These are phyloP conservation scores for Murraya paniculata DNA, from an alignment of 345 rosid species.

Conservation along the genomic window DNA sequence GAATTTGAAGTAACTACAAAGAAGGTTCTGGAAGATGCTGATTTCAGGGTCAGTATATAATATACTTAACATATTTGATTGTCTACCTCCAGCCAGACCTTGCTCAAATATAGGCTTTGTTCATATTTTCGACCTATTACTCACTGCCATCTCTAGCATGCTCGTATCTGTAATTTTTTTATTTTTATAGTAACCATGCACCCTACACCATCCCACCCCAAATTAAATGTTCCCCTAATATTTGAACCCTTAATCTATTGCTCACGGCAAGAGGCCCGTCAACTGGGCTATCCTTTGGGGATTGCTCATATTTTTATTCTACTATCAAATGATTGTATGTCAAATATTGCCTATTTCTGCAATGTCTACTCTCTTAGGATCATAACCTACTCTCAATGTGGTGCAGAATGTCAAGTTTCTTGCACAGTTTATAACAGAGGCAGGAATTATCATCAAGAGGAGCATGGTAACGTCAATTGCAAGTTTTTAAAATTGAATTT, in stretches of 20 bases:
- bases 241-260: too few species aligned
- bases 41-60: constrained; percentile 68
- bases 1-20: constrained; percentile 55
- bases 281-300: too few species aligned
- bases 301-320: not conserved
- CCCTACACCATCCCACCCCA: too few species aligned
- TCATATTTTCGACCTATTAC: not conserved
- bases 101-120: not conserved
- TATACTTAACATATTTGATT: not conserved
- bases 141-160: not conserved
- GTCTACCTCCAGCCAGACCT: not conserved
- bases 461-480: constrained; percentile 44
- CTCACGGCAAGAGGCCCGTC: too few species aligned
- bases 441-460: constrained; percentile 81
- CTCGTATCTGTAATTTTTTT: not conserved
- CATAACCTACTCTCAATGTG: not conserved
- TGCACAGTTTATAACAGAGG: constrained; percentile 78
- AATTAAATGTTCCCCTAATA: too few species aligned
- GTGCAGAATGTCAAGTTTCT: constrained; percentile 85
- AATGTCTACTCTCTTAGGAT: not conserved
- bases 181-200: too few species aligned
- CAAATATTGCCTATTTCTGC: not conserved
- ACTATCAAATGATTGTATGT: not conserved
- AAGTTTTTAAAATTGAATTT: not conserved
- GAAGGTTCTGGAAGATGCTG: constrained; percentile 65